Evolutionary conservation across 768 basidiomycete species (phyloP).

Genomic region (Rhodotorula taiwanensis): DNA sequence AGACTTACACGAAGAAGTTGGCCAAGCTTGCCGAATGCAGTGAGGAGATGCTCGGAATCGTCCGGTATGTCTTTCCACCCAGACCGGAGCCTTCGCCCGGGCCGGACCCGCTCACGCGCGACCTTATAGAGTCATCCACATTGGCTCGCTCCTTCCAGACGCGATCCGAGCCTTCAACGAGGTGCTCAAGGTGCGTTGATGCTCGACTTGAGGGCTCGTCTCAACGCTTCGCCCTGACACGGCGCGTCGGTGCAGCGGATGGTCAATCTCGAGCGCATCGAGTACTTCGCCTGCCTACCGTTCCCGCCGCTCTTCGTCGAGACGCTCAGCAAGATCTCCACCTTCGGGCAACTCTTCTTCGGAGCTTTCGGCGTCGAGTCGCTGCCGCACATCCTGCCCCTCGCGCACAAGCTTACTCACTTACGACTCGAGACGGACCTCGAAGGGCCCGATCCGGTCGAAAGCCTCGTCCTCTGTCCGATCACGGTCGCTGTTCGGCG

Average conservation of each 20-base stretch:
- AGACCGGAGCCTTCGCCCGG: background rate
- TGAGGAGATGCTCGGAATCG: background rate
- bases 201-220: background rate
- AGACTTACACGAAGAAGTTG: background rate
- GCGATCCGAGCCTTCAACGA: background rate
- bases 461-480: background rate
- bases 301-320: background rate
- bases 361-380: background rate
- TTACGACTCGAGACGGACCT: background rate
- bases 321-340: background rate
- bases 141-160: background rate
- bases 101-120: no score
- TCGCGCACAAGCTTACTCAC: background rate
- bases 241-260: background rate
- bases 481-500: background rate
- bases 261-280: background rate
- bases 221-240: background rate
- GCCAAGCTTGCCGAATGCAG: background rate
- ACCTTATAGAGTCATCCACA: background rate
- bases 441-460: background rate
- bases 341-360: background rate
- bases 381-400: conserved; percentile 1
- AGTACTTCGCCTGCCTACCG: background rate
- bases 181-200: background rate
- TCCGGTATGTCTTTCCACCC: background rate